Base-by-base conservation (phyloP, 441 rosid species). In the Macaranga tanarius region DNA sequence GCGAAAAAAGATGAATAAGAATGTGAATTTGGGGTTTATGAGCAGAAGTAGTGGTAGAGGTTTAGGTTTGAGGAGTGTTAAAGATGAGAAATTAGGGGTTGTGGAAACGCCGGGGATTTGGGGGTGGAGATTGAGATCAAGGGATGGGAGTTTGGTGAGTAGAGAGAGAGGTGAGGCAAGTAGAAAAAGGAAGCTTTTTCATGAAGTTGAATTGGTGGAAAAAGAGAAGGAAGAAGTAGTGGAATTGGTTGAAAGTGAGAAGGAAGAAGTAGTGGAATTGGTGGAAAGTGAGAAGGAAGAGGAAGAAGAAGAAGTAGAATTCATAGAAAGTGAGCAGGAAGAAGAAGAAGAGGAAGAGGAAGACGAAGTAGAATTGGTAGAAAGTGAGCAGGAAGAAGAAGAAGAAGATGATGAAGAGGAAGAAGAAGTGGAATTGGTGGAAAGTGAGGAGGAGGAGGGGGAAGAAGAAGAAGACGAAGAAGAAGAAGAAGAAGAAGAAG, bases 91-190 rank as follows among this genome's bases (percentile, higher is more conserved):
- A 13, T 63, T 28, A 26, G 78, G 22, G 65, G 90, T 81, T 67
- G 71, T 66, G 34, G 85, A 82, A 79, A 71, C 57, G 7, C 77
- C 75, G 2, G 92, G 84, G 71, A 85, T 81, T 62, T 93, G 97
- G 99, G 84, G 78, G 23, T 79, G 89, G 4, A 85, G 94, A 82
- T 74, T 92, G 91, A 85, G 97, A 74, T 62, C 92, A 10, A 87
- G 89, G 79, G 72, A 82, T 57, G 83, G 80, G 80, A 83, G 69
- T 25, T 77, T 38, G 47, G 62, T 70, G 60, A 77, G 57, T 57
- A 74, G 79, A 76, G 74, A 62, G 69, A 76, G 67, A 48, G 72
- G 73, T 58, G 75, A 76, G 72, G 69, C 42, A 34, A 74, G 74
- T 78, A 67, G 78, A 56, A 89, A 77, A 67, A 84, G 89, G 74